These are phyloP conservation scores for Lachancea mirantina DNA, from an alignment of 805 yeast genomes.

Conservation along the genomic window DNA sequence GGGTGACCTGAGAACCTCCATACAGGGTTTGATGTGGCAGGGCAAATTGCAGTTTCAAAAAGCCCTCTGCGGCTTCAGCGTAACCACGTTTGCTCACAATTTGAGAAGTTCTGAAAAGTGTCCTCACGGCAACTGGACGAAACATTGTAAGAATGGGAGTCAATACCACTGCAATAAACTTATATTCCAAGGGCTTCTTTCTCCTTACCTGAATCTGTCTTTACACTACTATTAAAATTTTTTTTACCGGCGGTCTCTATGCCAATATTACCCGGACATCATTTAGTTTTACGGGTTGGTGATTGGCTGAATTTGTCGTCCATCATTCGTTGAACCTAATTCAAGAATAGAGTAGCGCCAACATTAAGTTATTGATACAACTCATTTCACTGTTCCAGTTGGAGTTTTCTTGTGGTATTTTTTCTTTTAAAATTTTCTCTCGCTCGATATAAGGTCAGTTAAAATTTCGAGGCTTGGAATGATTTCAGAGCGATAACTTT, in stretches of 20 bases:
- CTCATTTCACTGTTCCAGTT: too few species aligned
- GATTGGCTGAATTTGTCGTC: slow-evolving; percentile 4
- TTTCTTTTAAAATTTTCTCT: too few species aligned
- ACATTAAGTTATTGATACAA: too few species aligned
- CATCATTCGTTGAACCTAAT: too few species aligned
- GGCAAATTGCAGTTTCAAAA: slow-evolving; percentile 80
- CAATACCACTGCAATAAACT: background rate
- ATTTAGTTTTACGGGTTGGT: background rate
- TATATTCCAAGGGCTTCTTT: slow-evolving; percentile 1
- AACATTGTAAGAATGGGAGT: slow-evolving; percentile 22
- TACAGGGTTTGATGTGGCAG: slow-evolving; percentile 75
- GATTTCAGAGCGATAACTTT: too few species aligned
- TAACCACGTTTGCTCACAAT: slow-evolving; percentile 67
- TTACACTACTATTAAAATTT: too few species aligned
- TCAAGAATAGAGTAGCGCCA: too few species aligned
- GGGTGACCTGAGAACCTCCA: slow-evolving; percentile 42
- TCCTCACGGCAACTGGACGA: slow-evolving; percentile 20
- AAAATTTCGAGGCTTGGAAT: too few species aligned
- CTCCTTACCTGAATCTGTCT: too few species aligned
- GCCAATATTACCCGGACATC: slow-evolving; percentile 1
- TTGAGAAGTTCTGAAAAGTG: slow-evolving; percentile 36
- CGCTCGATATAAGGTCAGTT: too few species aligned
- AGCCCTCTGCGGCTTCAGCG: slow-evolving; percentile 77
- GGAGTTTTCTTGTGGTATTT: too few species aligned
- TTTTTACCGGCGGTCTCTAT: background rate